These are phyloP conservation scores for Trebouxia sp. DNA, from an alignment of 139 green algal species.

Conservation along the genomic window DNA sequence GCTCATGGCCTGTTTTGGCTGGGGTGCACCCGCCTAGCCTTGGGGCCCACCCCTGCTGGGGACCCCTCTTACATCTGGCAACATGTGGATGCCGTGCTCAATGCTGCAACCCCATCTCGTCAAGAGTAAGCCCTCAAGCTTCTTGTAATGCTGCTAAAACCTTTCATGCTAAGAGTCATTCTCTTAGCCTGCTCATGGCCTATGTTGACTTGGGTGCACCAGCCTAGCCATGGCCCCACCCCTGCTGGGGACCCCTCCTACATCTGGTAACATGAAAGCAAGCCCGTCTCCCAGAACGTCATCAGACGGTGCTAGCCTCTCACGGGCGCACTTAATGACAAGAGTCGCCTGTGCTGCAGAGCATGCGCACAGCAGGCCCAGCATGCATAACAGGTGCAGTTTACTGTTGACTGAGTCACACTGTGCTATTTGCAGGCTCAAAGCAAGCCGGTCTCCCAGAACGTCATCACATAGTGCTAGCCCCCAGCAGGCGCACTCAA, in stretches of 20 bases:
- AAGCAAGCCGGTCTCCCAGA: neutral
- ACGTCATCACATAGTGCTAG: neutral
- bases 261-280: too few relatives aligned
- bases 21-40: conserved; percentile 42
- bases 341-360: too few relatives aligned
- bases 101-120: conserved; percentile 11
- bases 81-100: conserved; percentile 70
- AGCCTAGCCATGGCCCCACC: too few relatives aligned
- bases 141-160: too few relatives aligned
- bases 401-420: neutral
- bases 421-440: neutral
- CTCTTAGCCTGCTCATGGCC: too few relatives aligned
- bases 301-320: too few relatives aligned
- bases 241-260: too few relatives aligned
- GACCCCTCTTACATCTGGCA: conserved; percentile 48
- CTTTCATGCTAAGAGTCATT: too few relatives aligned
- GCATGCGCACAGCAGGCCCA: too few relatives aligned
- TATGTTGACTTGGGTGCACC: too few relatives aligned
- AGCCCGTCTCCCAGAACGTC: too few relatives aligned
- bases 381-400: neutral
- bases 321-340: too few relatives aligned
- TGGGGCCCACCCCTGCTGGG: conserved; percentile 37
- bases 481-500: neutral
- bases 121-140: neutral
- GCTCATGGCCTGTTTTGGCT: conserved; percentile 38